Conservation (phyloP, 2,329 filamentous ascomycete species). For the Aspergillus viridinutans region DNA sequence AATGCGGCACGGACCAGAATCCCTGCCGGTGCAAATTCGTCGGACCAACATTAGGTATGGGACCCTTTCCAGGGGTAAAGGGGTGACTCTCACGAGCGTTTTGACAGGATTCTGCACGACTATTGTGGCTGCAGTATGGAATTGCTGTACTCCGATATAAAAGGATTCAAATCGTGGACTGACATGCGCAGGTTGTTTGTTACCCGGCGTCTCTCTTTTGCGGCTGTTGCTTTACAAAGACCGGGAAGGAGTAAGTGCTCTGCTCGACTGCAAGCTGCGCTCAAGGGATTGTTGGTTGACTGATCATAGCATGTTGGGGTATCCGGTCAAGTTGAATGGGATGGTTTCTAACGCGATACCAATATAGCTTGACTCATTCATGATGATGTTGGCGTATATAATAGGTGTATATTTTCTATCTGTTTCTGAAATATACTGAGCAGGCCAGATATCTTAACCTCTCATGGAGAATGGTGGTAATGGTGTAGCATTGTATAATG, state of each 20-base stretch:
- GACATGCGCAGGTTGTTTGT: conserved; percentile 44
- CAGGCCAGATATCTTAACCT: background rate
- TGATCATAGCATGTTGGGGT: conserved; percentile 44
- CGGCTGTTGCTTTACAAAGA: conserved; percentile 53
- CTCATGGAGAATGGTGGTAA: background rate
- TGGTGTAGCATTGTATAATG: background rate
- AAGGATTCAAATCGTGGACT: no score
- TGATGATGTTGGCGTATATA: background rate
- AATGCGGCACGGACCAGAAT: conserved; percentile 55
- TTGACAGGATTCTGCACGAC: conserved; percentile 42
- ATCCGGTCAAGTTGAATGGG: conserved; percentile 51
- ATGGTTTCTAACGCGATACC: conserved; percentile 48
- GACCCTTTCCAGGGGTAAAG: background rate
- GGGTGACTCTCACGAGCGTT: background rate
- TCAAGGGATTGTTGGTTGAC: conserved; percentile 15
- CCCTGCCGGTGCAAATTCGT: conserved; percentile 56
- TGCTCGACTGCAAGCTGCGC: background rate
- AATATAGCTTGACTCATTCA: conserved; percentile 9
- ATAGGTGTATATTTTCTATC: background rate
- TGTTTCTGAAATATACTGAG: background rate
- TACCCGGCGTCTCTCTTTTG: conserved; percentile 55
- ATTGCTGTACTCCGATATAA: conserved; percentile 11
- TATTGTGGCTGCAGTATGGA: conserved; percentile 48
- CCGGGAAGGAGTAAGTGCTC: conserved; percentile 48
- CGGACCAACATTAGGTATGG: conserved; percentile 50